phyloP scores from a whole-genome alignment of 495 filamentous ascomycete genomes.

The Aspergillus taichungensis region DNA sequence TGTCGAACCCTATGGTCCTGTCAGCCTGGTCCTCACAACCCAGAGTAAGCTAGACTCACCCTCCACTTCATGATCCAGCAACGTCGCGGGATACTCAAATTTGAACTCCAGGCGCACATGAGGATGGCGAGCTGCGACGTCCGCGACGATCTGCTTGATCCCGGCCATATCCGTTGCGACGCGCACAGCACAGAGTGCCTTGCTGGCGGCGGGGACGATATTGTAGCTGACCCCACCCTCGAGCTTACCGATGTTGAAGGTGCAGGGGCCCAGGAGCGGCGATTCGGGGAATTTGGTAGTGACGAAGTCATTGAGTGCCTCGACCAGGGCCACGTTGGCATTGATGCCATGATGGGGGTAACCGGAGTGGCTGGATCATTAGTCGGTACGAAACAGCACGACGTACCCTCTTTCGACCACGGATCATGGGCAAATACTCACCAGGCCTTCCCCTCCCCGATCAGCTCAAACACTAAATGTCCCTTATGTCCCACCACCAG shows the following conservation, averaged over 20 bases:
- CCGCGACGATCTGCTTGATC: slow-evolving; percentile 11
- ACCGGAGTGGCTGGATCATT: slow-evolving; percentile 48
- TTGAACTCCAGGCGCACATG: slow-evolving; percentile 10
- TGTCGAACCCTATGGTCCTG: slow-evolving; percentile 53
- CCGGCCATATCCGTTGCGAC: slow-evolving; percentile 11
- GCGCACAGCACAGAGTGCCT: slow-evolving; percentile 14
- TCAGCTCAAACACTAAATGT: slow-evolving; percentile 46
- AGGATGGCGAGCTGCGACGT: slow-evolving; percentile 6
- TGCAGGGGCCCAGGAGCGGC: slow-evolving; percentile 10
- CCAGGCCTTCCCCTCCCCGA: slow-evolving; percentile 44
- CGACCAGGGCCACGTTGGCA: slow-evolving; percentile 58
- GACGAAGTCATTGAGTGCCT: slow-evolving; percentile 48
- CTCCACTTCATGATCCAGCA: slow-evolving; percentile 50
- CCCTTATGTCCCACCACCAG: slow-evolving; percentile 79
- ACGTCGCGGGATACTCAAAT: slow-evolving; percentile 13
- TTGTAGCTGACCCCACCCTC: slow-evolving; percentile 15
- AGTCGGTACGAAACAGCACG: slow-evolving; percentile 5
- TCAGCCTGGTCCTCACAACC: neutral
- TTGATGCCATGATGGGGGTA: slow-evolving; percentile 69
- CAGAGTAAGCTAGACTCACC: neutral
- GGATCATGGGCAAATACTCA: slow-evolving; percentile 30
- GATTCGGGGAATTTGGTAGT: slow-evolving; percentile 5
- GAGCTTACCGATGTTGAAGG: slow-evolving; percentile 14
- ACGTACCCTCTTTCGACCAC: neutral
- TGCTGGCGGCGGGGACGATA: slow-evolving; percentile 12